Evolutionary conservation across 2,329 filamentous ascomycete genomes (phyloP), one percentile per base, ranked within the genome.

Genomic region (Cladosporium colombiae): DNA sequence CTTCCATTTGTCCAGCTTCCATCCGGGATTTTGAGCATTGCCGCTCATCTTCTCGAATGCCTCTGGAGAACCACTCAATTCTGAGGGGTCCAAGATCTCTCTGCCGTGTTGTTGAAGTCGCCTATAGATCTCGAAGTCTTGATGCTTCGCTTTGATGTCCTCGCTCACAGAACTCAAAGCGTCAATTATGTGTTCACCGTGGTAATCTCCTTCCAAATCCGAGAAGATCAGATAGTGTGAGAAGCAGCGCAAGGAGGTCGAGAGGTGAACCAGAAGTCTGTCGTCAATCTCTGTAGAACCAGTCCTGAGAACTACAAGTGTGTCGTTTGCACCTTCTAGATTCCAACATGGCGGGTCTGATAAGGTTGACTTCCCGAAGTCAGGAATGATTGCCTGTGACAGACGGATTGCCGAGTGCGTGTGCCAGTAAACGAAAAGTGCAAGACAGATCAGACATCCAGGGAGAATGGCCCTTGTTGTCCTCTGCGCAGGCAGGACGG

Each of bases 201-300:
- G 77, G 55, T 87, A 81, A 8, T 79, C 73, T 72, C 85, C 81
- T 33, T 82, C 80, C 63, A 83, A 83, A 74, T 88, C 86, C 67
- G 85, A 87, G 75, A 85, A 87, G 70, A 88, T 82, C 58, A 83
- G 80, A 62, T 82, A 84, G 72, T 86, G 77, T 33, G 83, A 82
- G 44, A 85, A 80, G 75, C 85, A 88, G 67, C 79, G 78, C 23
- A 88, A 78, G 0, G 84, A 84, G 1, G 83, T 85, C 57, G 79
- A 73, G 66, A 86, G 80, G 70, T 87, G 85, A 2, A 81, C 74
- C 1, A 84, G 84, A 2, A 88, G 79, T 72, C 86, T 86, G 29
- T 83, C 79, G 62, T 78, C 74, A 11, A 84, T 79, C 70, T 88
- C 85, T 5, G 84, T 85, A 16, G 85, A 84, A 62, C 85, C 86